These are phyloP conservation scores for Termitomyces sp. DNA, from an alignment of 1,284 basidiomycete species.

Conservation along the genomic window DNA sequence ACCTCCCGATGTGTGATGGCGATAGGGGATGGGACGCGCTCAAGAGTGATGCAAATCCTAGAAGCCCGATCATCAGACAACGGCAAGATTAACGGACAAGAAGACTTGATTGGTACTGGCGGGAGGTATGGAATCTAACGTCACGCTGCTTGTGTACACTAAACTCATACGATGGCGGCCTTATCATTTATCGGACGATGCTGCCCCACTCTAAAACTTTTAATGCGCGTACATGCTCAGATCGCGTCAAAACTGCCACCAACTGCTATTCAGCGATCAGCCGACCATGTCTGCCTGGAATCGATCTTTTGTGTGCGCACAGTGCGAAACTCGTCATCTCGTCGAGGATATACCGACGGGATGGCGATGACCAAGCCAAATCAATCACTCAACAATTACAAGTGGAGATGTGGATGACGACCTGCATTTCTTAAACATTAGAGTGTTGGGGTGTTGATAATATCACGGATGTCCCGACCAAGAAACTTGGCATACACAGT, in stretches of 20 bases:
- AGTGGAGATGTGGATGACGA: slow-evolving; percentile 39
- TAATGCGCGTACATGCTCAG: slow-evolving; percentile 29
- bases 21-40: slow-evolving; percentile 28
- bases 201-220: slow-evolving; percentile 28
- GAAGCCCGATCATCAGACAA: slow-evolving; percentile 18
- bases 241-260: slow-evolving; percentile 24
- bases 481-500: too few species aligned
- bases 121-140: slow-evolving; percentile 29
- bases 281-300: slow-evolving; percentile 36
- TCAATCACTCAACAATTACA: slow-evolving; percentile 25
- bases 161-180: slow-evolving; percentile 24
- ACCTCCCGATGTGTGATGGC: slow-evolving; percentile 35
- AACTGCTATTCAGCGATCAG: slow-evolving; percentile 24
- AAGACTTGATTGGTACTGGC: slow-evolving; percentile 37
- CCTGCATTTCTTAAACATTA: slow-evolving; percentile 36
- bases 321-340: slow-evolving; percentile 30
- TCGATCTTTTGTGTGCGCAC: slow-evolving; percentile 30
- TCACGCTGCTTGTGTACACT: background rate
- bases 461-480: slow-evolving; percentile 7
- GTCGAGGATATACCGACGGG: slow-evolving; percentile 33
- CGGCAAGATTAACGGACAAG: slow-evolving; percentile 20
- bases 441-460: slow-evolving; percentile 31
- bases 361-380: slow-evolving; percentile 27
- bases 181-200: slow-evolving; percentile 33
- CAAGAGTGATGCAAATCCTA: slow-evolving; percentile 28